These are phyloP conservation scores for Trichoderma afroharzianum DNA, from an alignment of 2,329 filamentous ascomycete species.

Conservation along the genomic window DNA sequence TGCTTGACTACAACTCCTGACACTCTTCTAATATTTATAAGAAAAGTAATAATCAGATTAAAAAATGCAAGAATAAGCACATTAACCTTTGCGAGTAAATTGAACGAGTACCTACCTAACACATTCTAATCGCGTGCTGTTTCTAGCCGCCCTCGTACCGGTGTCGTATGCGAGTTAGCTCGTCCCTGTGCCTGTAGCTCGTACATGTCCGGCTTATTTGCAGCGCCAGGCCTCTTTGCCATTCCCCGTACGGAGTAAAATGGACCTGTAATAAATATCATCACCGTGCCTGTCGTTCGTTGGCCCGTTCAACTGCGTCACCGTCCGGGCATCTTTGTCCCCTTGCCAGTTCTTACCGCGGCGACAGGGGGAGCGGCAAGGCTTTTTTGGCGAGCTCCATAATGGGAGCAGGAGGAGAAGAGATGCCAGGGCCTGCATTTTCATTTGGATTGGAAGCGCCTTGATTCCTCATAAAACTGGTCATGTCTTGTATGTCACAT, in stretches of 20 bases:
- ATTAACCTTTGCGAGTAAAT: background rate
- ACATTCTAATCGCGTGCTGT: background rate
- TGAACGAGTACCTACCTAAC: background rate
- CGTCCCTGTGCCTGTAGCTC: background rate
- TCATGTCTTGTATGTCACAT: background rate
- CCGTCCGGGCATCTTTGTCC: background rate
- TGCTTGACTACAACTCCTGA: background rate
- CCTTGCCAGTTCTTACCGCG: constrained; percentile 7
- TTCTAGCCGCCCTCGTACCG: background rate
- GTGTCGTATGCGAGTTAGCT: background rate
- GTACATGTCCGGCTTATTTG: constrained; percentile 4
- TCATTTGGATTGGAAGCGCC: background rate
- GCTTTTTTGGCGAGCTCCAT: constrained; percentile 2
- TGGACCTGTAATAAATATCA: background rate
- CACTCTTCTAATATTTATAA: background rate
- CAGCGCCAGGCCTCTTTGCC: background rate
- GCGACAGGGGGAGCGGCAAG: constrained; percentile 6
- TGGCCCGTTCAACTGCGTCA: background rate
- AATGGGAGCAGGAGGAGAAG: background rate
- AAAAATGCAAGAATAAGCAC: background rate
- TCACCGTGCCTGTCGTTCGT: background rate
- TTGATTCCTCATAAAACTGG: background rate
- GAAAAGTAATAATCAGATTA: background rate
- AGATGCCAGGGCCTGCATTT: background rate
- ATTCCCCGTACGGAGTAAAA: background rate